phyloP scores from a whole-genome alignment of 75 land plant species.

The Ceratopteris richardii region DNA sequence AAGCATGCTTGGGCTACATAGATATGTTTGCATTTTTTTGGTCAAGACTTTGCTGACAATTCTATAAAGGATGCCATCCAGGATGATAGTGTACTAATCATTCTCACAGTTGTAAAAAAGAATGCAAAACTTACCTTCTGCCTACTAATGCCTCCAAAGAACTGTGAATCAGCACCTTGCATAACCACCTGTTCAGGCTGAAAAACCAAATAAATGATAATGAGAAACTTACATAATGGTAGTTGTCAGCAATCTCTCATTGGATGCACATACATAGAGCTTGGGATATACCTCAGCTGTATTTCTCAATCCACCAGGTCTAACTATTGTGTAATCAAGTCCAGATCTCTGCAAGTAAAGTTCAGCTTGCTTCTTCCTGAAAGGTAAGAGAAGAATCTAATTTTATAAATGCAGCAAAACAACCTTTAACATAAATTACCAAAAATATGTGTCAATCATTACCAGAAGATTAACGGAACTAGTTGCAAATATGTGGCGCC shows the following conservation, averaged over 20 bases:
- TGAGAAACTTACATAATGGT: too few species aligned
- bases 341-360: conserved; percentile 26
- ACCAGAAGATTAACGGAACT: conserved; percentile 26
- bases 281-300: conserved; percentile 11
- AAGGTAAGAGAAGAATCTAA: not conserved
- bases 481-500: conserved; percentile 22
- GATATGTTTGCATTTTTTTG: too few species aligned
- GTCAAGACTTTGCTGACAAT: too few species aligned
- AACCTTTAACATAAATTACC: too few species aligned
- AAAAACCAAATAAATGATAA: not conserved
- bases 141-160: conserved; percentile 20
- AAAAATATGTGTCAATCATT: conserved; percentile 1
- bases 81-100: too few species aligned
- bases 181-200: conserved; percentile 21
- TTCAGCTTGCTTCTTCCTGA: conserved; percentile 29
- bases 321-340: conserved; percentile 26
- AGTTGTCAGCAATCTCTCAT: too few species aligned
- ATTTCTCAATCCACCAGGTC: conserved; percentile 21
- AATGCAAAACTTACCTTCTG: conserved; percentile 11
- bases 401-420: too few species aligned
- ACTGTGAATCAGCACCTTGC: conserved; percentile 21
- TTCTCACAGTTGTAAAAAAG: too few species aligned
- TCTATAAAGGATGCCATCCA: too few species aligned
- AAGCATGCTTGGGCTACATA: too few species aligned
- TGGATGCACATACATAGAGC: too few species aligned